Base-by-base conservation (phyloP, 495 filamentous ascomycete species). In the Staphylotrichum tortipilum region DNA sequence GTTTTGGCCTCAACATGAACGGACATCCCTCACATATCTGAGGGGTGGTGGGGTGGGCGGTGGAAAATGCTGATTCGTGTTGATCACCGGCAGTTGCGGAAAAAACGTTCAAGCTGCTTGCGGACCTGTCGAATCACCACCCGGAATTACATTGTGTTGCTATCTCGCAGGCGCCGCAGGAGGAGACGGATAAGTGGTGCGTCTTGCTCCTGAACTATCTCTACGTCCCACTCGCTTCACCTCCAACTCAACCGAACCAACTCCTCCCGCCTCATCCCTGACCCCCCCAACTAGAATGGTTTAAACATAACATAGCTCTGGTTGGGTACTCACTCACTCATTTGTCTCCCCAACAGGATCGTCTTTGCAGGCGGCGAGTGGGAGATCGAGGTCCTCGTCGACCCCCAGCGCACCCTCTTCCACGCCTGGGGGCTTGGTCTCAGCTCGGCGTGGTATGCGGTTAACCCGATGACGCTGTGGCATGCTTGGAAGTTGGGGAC, bases 381-480 rank as follows among this genome's bases (percentile, higher is more conserved):
- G 65, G 65, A 77, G 36, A 68, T 80, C 18, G 39, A 67, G 14
- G 68, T 83, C 29, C 53, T 83, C 22, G 68, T 78, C 18, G 79
- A 84, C 67, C 55, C 61, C 28, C 61, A 72, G 17, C 63, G 77
- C 19, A 66, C 72, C 31, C 59, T 77, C 3, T 82, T 76, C 60
- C 66, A 71, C 2, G 49, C 56, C 8, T 83, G 76, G 77, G 78
- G 80, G 1, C 65, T 84, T 6, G 76, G 77, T 19, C 54, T 69
- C 0, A 68, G 66, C 5, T 69, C 59, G 7, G 71, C 71, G 8
- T 79, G 73, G 75, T 78, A 81, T 57, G 67, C 74, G 7, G 39
- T 78, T 15, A 49, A 59, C 37, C 77, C 76, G 8, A 54, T 62
- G 46, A 62, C 63, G 11, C 26, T 81, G 41, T 80, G 69, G 52